Evolutionary conservation across 208 protist species (phyloP).

Genomic region (Crithidia thermophila): DNA sequence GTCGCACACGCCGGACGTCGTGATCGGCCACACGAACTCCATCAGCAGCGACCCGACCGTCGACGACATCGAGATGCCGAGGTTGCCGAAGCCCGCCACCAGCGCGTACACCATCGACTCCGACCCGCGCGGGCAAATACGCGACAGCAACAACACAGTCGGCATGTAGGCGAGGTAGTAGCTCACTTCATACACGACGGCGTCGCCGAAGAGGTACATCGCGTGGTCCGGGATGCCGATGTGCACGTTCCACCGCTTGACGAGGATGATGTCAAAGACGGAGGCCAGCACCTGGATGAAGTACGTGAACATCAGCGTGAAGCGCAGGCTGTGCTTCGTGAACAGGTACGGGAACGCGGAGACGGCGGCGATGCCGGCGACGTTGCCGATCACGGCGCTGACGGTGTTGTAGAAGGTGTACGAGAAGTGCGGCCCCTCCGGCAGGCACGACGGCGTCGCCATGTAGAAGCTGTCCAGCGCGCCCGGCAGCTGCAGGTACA

Average conservation of each 20-base stretch:
- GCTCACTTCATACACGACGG: constrained; percentile 68
- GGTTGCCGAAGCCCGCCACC: constrained; percentile 83
- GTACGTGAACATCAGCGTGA: constrained; percentile 69
- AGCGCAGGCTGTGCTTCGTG: constrained; percentile 64
- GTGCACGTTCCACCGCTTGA: constrained; percentile 74
- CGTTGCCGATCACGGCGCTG: constrained; percentile 48
- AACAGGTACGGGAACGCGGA: constrained; percentile 68
- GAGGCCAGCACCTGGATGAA: constrained; percentile 54
- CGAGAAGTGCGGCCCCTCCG: constrained; percentile 65
- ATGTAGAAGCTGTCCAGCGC: constrained; percentile 70
- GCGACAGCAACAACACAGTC: constrained; percentile 76
- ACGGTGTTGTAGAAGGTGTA: constrained; percentile 76
- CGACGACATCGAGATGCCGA: constrained; percentile 56
- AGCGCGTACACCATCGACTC: constrained; percentile 86
- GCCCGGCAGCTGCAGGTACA: constrained; percentile 64
- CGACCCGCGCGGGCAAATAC: constrained; percentile 81
- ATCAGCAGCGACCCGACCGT: constrained; percentile 68
- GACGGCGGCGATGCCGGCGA: constrained; percentile 64
- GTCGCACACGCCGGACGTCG: constrained; percentile 57
- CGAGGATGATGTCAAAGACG: constrained; percentile 77
- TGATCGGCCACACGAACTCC: constrained; percentile 61
- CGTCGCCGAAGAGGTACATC: constrained; percentile 79
- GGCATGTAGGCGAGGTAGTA: constrained; percentile 87
- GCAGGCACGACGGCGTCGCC: constrained; percentile 39
- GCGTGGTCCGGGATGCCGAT: constrained; percentile 61